These are phyloP conservation scores for Epichloe gansuensis DNA, from an alignment of 2,329 filamentous ascomycete species.

Conservation along the genomic window DNA sequence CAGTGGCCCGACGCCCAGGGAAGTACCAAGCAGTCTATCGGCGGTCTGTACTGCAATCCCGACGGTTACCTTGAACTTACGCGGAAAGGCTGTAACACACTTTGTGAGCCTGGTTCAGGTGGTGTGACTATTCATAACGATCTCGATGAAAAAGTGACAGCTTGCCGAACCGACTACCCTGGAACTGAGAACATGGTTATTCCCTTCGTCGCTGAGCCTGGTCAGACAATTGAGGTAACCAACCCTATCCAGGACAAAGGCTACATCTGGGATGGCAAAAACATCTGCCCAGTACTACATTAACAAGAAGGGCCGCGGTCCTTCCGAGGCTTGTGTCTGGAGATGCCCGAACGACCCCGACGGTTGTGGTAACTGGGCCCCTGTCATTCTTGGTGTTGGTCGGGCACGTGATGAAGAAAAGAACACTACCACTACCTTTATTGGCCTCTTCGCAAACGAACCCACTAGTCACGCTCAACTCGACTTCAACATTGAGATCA, in stretches of 20 bases:
- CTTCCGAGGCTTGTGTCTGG: slow-evolving; percentile 69
- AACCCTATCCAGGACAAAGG: slow-evolving; percentile 62
- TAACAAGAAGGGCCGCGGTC: slow-evolving; percentile 63
- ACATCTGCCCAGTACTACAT: slow-evolving; percentile 97
- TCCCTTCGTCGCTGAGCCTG: slow-evolving; percentile 52
- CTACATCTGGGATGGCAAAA: slow-evolving; percentile 63
- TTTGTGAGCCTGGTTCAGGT: slow-evolving; percentile 64
- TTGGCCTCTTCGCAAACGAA: slow-evolving; percentile 75
- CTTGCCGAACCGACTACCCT: slow-evolving; percentile 95
- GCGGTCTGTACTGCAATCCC: slow-evolving; percentile 69
- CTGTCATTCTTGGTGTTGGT: slow-evolving; percentile 75
- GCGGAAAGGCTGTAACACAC: slow-evolving; percentile 49
- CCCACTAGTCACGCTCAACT: slow-evolving; percentile 61
- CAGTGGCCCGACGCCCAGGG: slow-evolving; percentile 81
- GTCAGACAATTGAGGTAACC: slow-evolving; percentile 50
- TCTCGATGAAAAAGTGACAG: slow-evolving; percentile 50
- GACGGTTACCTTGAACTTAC: slow-evolving; percentile 67
- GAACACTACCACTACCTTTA: slow-evolving; percentile 43
- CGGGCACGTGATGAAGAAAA: slow-evolving; percentile 28
- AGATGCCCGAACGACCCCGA: slow-evolving; percentile 33
- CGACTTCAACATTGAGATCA: slow-evolving; percentile 69
- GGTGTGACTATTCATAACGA: slow-evolving; percentile 67
- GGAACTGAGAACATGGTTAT: slow-evolving; percentile 83
- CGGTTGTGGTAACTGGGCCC: slow-evolving; percentile 72
- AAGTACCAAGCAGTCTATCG: slow-evolving; percentile 68